Conservation (phyloP, 805 yeast species). For the Saccharomycopsis guyanensis region DNA sequence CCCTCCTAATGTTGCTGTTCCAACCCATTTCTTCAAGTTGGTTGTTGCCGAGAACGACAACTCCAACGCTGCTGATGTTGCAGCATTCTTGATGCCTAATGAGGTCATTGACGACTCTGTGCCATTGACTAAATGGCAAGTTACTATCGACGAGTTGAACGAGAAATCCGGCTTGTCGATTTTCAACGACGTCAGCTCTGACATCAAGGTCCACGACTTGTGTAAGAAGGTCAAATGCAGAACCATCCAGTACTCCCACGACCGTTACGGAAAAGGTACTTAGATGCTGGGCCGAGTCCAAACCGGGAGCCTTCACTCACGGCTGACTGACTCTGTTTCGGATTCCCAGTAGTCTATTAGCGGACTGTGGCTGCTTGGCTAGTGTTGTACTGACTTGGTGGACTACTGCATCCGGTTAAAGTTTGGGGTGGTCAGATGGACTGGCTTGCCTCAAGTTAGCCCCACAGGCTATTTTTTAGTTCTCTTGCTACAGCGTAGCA, state of each 20-base stretch:
- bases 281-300: background rate
- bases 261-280: constrained; percentile 14
- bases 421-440: too few relatives aligned
- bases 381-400: too few relatives aligned
- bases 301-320: background rate
- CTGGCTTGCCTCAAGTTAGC: too few relatives aligned
- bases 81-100: constrained; percentile 20
- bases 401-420: too few relatives aligned
- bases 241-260: constrained; percentile 14
- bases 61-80: constrained; percentile 15
- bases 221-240: constrained; percentile 16
- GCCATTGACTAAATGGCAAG: constrained; percentile 15
- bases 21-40: constrained; percentile 22
- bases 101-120: constrained; percentile 7
- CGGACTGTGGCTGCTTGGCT: too few relatives aligned
- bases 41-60: constrained; percentile 16
- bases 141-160: constrained; percentile 7
- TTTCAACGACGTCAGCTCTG: constrained; percentile 8
- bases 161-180: constrained; percentile 11
- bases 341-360: too few relatives aligned
- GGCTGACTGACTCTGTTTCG: too few relatives aligned
- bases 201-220: constrained; percentile 15
- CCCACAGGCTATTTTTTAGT: too few relatives aligned
- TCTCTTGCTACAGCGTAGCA: too few relatives aligned
- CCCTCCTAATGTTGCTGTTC: constrained; percentile 46